Evolutionary conservation across 805 yeast genomes (phyloP).

Genomic region (Saccharomycopsis capsularis): DNA sequence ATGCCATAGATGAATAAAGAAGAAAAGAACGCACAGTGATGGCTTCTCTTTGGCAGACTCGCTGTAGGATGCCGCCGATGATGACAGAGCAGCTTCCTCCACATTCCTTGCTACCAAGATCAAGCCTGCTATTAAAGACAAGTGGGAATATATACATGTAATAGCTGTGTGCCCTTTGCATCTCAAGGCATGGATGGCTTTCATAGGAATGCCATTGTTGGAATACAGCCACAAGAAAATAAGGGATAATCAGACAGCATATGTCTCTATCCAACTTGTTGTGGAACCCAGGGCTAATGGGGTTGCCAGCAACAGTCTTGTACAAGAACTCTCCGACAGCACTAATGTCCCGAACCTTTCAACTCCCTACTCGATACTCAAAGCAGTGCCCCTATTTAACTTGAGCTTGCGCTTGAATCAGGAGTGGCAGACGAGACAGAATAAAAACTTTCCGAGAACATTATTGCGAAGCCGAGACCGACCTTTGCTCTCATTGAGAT

Average conservation of each 20-base stretch:
- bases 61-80: neutral
- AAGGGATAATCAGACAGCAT: conserved; percentile 42
- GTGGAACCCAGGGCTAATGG: conserved; percentile 42
- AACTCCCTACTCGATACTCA: conserved; percentile 61
- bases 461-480: conserved; percentile 36
- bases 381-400: conserved; percentile 47
- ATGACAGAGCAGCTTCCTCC: neutral
- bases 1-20: conserved; percentile 50
- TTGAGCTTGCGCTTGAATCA: conserved; percentile 35
- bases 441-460: conserved; percentile 38
- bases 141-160: conserved; percentile 40
- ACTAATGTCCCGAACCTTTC: conserved; percentile 54
- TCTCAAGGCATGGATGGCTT: conserved; percentile 49
- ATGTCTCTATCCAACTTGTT: conserved; percentile 41
- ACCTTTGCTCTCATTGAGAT: conserved; percentile 39
- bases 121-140: conserved; percentile 45
- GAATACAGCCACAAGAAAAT: conserved; percentile 47
- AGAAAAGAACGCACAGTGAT: conserved; percentile 35
- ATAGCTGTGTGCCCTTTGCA: conserved; percentile 40
- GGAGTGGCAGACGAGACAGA: conserved; percentile 40
- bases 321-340: conserved; percentile 60
- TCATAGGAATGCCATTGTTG: conserved; percentile 43
- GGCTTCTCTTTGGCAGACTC: conserved; percentile 32
- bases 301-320: conserved; percentile 43
- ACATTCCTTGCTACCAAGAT: conserved; percentile 46